Evolutionary conservation across 2,329 filamentous ascomycete genomes (phyloP), one percentile per base, ranked within the genome.

Genomic region (Hirsutella minnesotensis): DNA sequence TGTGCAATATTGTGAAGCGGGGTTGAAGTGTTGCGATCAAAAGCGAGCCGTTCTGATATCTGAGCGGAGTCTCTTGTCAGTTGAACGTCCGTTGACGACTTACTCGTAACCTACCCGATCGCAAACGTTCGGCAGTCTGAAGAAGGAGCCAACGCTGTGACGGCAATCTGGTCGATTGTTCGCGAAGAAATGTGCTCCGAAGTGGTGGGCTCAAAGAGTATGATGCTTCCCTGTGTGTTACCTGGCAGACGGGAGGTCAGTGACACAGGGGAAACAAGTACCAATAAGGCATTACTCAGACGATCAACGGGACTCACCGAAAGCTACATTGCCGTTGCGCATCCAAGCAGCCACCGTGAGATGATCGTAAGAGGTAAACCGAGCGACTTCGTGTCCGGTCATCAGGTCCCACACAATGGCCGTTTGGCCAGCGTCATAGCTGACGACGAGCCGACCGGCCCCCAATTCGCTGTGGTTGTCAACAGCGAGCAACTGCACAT

Each of bases 381-480:
- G 77, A 33, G 90, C 81, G 45, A 95, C 75, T 62, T 95, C 88
- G 46, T 88, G 81, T 39, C 92, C 92, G 0, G 87, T 94, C 66
- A 94, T 79, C 47, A 95, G 72, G 64, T 98, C 90, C 92, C 92
- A 98, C 8, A 96, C 86, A 57, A 96, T 95, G 4, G 89, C 87
- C 1, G 86, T 95, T 61, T 90, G 86, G 31, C 86, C 83, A 16
- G 77, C 77, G 69, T 98, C 92, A 56, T 95, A 95, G 66, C 88
- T 96, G 47, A 95, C 86, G 3, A 94, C 88, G 46, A 94, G 66
- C 49, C 89, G 75, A 22, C 90, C 92, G 1, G 83, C 81, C 3
- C 89, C 89, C 47, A 79, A 69, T 52, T 95, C 89, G 61, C 89
- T 95, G 44, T 86, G 79, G 57, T 89, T 96, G 61, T 98, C 92